Evolutionary conservation across 306 rosid genomes (phyloP).

Genomic region (Medicago truncatula): DNA sequence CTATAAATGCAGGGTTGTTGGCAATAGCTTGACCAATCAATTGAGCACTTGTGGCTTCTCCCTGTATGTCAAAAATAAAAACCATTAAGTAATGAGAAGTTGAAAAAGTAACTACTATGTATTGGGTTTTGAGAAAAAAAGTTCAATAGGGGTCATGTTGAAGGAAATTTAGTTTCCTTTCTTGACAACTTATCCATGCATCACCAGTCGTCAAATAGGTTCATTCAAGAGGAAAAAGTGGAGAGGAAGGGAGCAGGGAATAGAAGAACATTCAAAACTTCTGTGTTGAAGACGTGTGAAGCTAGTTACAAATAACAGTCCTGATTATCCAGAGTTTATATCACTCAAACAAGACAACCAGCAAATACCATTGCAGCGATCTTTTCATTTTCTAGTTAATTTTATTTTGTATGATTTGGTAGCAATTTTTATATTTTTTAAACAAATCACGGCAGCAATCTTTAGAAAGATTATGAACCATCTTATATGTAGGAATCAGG

Average conservation of each 20-base stretch:
- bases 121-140: background rate
- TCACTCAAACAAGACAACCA: background rate
- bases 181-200: constrained; percentile 1
- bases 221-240: background rate
- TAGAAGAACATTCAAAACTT: background rate
- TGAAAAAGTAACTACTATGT: background rate
- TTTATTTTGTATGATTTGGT: constrained; percentile 18
- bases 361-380: background rate
- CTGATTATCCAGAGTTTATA: background rate
- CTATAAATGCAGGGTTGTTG: constrained; percentile 81
- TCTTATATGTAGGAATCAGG: background rate
- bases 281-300: constrained; percentile 9
- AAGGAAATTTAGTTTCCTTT: background rate
- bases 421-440: constrained; percentile 8
- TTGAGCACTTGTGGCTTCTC: constrained; percentile 86
- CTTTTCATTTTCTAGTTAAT: background rate
- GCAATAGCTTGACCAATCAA: constrained; percentile 86
- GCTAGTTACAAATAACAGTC: constrained; percentile 7
- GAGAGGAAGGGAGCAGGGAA: background rate
- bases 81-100: constrained; percentile 11
- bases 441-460: constrained; percentile 3
- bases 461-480: constrained; percentile 1
- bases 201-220: background rate
- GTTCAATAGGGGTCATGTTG: background rate
- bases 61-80: constrained; percentile 52